A percentile compares a stretch with the other conserved stretches of the same genome.
Evolutionary conservation across 2,329 filamentous ascomycete species (phyloP).

Genomic region (Lachnellula willkommii): DNA sequence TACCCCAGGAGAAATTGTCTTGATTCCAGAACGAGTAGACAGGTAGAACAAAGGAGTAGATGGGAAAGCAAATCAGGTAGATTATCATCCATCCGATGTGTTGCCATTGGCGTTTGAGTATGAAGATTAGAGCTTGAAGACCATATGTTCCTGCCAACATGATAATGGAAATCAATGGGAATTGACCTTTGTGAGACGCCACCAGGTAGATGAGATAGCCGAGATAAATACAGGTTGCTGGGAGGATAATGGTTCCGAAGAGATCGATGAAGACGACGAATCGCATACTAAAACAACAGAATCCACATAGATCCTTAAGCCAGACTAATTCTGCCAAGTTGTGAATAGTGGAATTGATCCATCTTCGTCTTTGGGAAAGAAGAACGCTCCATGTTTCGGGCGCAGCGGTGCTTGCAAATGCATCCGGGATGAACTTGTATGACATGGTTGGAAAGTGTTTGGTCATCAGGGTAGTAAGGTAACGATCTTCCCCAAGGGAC

Average conservation of each 20-base stretch:
- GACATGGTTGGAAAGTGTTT: constrained; percentile 95
- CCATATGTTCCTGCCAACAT: constrained; percentile 92
- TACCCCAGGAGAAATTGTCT: constrained; percentile 98
- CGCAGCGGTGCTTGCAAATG: constrained; percentile 87
- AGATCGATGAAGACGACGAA: constrained; percentile 95
- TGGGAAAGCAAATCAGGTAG: constrained; percentile 90
- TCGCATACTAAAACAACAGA: constrained; percentile 98
- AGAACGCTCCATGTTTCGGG: constrained; percentile 92
- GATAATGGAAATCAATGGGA: constrained; percentile 81
- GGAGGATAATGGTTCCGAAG: constrained; percentile 85
- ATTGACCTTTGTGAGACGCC: constrained; percentile 61
- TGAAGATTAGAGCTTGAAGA: constrained; percentile 92
- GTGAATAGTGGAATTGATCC: constrained; percentile 99
- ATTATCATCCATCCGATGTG: constrained; percentile 99
- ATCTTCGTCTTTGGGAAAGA: constrained; percentile 94
- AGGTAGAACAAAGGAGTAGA: constrained; percentile 86
- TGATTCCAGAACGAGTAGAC: constrained; percentile 99
- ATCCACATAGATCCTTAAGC: constrained; percentile 91
- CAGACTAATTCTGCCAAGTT: constrained; percentile 88
- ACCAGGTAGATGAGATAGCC: constrained; percentile 81
- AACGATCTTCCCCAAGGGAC: constrained; percentile 93
- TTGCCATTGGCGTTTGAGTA: constrained; percentile 96
- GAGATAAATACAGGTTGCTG: constrained; percentile 81
- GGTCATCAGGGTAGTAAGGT: constrained; percentile 93
- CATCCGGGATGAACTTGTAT: constrained; percentile 92